Percentiles rank a stretch among this genome's conserved stretches.
These are phyloP conservation scores for Oryza punctata DNA, from an alignment of 176 grass and related monocot species.

Conservation along the genomic window DNA sequence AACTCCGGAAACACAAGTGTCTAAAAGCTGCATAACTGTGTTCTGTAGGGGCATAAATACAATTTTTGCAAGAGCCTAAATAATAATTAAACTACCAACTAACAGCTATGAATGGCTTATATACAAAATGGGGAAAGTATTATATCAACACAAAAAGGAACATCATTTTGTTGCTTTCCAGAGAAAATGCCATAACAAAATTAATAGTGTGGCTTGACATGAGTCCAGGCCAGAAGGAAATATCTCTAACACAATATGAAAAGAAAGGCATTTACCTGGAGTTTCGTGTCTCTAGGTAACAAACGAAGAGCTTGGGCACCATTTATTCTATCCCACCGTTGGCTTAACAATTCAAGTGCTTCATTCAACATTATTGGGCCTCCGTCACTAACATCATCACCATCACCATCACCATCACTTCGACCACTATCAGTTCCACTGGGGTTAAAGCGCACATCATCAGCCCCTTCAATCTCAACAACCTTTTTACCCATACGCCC, in stretches of 20 bases:
- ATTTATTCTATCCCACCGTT: slow-evolving; percentile 98
- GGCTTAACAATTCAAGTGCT: slow-evolving; percentile 88
- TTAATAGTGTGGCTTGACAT: not conserved
- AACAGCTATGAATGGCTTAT: not conserved
- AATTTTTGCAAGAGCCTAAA: not conserved
- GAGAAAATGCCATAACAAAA: not conserved
- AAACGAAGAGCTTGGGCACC: slow-evolving; percentile 92
- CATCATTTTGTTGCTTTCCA: not conserved
- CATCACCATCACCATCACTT: slow-evolving; percentile 95
- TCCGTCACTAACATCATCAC: slow-evolving; percentile 77
- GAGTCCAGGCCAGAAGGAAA: slow-evolving; percentile 19
- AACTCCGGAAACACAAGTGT: slow-evolving; percentile 10
- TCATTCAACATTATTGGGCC: slow-evolving; percentile 94
- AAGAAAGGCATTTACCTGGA: slow-evolving; percentile 65
- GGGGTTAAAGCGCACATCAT: slow-evolving; percentile 58
- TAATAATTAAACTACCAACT: not conserved
- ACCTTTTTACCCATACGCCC: slow-evolving; percentile 80
- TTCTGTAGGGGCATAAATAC: slow-evolving; percentile 1
- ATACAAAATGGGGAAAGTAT: not conserved
- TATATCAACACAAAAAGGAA: slow-evolving; percentile 1
- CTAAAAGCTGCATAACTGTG: slow-evolving; percentile 1
- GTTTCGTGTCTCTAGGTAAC: slow-evolving; percentile 94
- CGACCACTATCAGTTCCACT: slow-evolving; percentile 87
- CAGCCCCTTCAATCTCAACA: slow-evolving; percentile 88
- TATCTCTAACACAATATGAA: slow-evolving; percentile 9